phyloP scores from a whole-genome alignment of 1,284 basidiomycete species.

The Sphagnurus paluster region DNA sequence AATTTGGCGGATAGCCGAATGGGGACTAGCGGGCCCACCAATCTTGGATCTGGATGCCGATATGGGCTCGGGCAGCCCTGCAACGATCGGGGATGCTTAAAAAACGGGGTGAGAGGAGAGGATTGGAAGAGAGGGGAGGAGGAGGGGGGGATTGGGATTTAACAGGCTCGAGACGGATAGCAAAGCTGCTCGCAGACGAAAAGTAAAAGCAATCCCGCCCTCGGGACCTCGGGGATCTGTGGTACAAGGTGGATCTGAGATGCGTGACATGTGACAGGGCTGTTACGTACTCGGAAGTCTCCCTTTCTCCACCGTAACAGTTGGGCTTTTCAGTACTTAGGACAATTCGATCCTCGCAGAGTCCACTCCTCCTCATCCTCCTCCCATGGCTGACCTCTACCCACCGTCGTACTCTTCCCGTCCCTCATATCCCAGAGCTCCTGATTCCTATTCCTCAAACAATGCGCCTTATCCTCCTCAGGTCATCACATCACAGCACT shows the following conservation, averaged over 20 bases:
- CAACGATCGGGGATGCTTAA: conserved; percentile 13
- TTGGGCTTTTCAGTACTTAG: conserved; percentile 34
- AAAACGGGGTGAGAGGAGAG: conserved; percentile 3
- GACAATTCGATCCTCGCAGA: conserved; percentile 22
- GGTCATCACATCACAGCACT: conserved; percentile 41
- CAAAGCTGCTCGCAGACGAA: background rate
- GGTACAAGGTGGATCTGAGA: conserved; percentile 15
- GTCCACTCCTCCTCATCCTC: conserved; percentile 19
- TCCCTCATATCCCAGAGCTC: conserved; percentile 28
- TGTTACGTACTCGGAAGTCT: conserved; percentile 44
- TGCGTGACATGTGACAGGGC: conserved; percentile 28
- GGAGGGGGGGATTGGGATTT: background rate
- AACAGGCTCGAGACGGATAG: background rate
- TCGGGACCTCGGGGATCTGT: conserved; percentile 36
- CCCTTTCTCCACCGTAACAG: conserved; percentile 41
- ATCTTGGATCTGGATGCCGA: conserved; percentile 28
- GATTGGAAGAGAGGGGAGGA: background rate
- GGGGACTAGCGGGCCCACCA: conserved; percentile 22
- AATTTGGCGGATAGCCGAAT: conserved; percentile 27
- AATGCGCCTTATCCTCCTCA: conserved; percentile 45
- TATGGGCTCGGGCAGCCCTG: conserved; percentile 22
- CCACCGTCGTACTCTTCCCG: conserved; percentile 56
- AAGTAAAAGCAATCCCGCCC: conserved; percentile 18
- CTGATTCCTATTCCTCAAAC: conserved; percentile 26
- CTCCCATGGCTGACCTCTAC: conserved; percentile 72